Percentiles rank a stretch among this genome's conserved stretches.
Conservation (phyloP, 2,329 filamentous ascomycete species). For the Chrysoporthe puriensis region DNA sequence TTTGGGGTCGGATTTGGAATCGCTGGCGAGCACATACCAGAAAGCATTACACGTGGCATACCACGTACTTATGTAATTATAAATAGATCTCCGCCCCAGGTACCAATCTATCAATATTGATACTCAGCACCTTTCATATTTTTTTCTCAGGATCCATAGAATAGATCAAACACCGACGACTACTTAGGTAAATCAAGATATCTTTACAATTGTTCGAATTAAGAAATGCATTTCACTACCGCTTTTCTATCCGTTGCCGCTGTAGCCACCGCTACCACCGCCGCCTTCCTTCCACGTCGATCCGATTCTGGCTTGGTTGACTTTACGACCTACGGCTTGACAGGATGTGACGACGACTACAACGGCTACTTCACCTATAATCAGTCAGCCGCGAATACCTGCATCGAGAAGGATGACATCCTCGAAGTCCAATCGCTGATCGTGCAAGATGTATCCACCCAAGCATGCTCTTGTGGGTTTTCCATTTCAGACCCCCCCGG, state of each 20-base stretch:
- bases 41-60: not conserved
- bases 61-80: not conserved
- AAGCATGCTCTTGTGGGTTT: conserved; percentile 1
- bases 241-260: not conserved
- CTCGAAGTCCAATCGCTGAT: conserved; percentile 9
- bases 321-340: conserved; percentile 3
- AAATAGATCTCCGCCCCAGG: not conserved
- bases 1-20: not conserved
- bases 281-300: not conserved
- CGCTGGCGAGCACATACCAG: not conserved
- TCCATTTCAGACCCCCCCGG: not conserved
- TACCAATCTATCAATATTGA: too few relatives aligned
- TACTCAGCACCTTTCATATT: too few relatives aligned
- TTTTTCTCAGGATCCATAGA: not conserved
- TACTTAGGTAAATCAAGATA: not conserved
- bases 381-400: not conserved
- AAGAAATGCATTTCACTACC: not conserved
- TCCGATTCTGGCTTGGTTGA: not conserved
- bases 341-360: conserved; percentile 8
- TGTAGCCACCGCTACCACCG: not conserved
- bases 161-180: too few relatives aligned
- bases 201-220: not conserved
- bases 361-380: conserved; percentile 8
- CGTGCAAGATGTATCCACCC: not conserved
- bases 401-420: conserved; percentile 11